These are phyloP conservation scores for Cryptococcus hybrid DNA, from an alignment of 1,284 basidiomycete genomes.

Conservation along the genomic window DNA sequence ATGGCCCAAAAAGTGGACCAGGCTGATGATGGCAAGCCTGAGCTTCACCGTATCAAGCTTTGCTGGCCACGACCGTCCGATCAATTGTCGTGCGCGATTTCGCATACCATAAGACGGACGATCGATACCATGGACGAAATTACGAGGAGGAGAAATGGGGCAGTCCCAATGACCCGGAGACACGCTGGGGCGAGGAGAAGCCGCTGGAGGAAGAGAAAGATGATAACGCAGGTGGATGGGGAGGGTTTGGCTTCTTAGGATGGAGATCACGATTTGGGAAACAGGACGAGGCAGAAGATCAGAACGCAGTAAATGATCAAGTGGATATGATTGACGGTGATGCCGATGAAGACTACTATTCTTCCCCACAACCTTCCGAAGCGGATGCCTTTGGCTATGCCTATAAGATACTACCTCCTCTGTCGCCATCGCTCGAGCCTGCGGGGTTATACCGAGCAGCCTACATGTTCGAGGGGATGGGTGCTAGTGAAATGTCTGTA, in stretches of 20 bases:
- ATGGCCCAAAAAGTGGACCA: background rate
- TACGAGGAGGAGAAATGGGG: background rate
- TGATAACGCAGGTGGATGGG: slow-evolving; percentile 15
- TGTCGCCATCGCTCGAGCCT: slow-evolving; percentile 25
- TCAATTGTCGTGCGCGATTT: slow-evolving; percentile 38
- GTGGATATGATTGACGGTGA: background rate
- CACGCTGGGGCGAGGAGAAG: background rate
- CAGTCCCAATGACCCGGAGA: background rate
- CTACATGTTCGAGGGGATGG: slow-evolving; percentile 42
- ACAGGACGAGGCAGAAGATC: slow-evolving; percentile 10
- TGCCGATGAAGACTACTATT: slow-evolving; percentile 7
- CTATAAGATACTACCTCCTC: slow-evolving; percentile 5
- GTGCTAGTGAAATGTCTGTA: slow-evolving; percentile 44
- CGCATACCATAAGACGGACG: slow-evolving; percentile 33
- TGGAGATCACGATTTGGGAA: slow-evolving; percentile 25
- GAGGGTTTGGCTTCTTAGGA: slow-evolving; percentile 25
- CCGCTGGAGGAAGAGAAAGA: background rate
- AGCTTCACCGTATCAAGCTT: background rate
- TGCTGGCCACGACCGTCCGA: background rate
- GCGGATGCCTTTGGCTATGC: slow-evolving; percentile 3
- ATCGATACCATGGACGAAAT: slow-evolving; percentile 29
- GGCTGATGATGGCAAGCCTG: background rate
- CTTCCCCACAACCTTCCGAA: slow-evolving; percentile 10
- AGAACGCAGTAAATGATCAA: slow-evolving; percentile 2
- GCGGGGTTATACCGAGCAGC: slow-evolving; percentile 40